phyloP scores from a whole-genome alignment of 805 yeast species.

The Saturnispora quitensis region DNA sequence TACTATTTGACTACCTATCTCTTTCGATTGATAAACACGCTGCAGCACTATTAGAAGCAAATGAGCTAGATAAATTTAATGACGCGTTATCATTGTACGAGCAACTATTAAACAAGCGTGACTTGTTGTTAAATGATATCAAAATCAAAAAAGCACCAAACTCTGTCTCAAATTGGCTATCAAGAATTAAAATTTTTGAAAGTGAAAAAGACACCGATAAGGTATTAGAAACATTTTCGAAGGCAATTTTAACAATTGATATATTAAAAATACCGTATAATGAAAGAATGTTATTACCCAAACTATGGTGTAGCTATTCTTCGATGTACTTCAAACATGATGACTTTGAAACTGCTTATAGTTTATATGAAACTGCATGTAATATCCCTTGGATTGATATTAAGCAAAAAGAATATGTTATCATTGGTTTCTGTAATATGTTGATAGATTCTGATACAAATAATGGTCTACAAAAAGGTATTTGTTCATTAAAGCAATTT shows the following conservation, averaged over 20 bases:
- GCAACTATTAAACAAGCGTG: slow-evolving; percentile 45
- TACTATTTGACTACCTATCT: slow-evolving; percentile 52
- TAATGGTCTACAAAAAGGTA: background rate
- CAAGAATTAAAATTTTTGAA: slow-evolving; percentile 40
- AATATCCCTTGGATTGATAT: slow-evolving; percentile 58
- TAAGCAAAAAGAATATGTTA: slow-evolving; percentile 59
- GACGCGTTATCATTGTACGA: slow-evolving; percentile 42
- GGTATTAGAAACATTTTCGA: slow-evolving; percentile 48
- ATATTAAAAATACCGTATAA: slow-evolving; percentile 42
- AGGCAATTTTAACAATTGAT: slow-evolving; percentile 58
- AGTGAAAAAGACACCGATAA: slow-evolving; percentile 30
- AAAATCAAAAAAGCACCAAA: slow-evolving; percentile 52
- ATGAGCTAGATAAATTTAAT: slow-evolving; percentile 25
- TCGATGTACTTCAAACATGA: slow-evolving; percentile 45
- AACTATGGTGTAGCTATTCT: slow-evolving; percentile 68
- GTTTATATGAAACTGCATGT: slow-evolving; percentile 53
- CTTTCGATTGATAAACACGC: slow-evolving; percentile 42
- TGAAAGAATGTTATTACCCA: slow-evolving; percentile 32
- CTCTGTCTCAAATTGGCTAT: slow-evolving; percentile 60
- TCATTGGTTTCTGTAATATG: slow-evolving; percentile 69
- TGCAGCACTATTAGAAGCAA: slow-evolving; percentile 14
- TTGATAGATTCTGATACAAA: slow-evolving; percentile 37
- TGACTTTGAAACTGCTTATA: slow-evolving; percentile 51
- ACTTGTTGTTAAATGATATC: slow-evolving; percentile 56
- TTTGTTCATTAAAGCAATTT: slow-evolving; percentile 5